These are phyloP conservation scores for Ceratobasidium sp. DNA, from an alignment of 1,284 basidiomycete genomes.

Conservation along the genomic window DNA sequence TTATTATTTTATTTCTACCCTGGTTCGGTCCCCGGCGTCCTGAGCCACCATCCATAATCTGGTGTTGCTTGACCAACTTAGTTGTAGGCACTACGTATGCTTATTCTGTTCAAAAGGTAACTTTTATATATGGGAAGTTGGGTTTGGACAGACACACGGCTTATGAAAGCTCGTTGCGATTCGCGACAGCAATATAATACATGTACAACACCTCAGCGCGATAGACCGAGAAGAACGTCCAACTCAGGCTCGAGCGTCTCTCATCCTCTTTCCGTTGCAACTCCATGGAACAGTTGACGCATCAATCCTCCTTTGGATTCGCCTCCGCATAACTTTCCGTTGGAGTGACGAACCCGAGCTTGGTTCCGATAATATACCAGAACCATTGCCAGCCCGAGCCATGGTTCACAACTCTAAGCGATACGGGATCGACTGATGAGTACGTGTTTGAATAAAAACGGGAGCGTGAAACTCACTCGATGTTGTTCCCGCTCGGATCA, in stretches of 20 bases:
- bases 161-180: background rate
- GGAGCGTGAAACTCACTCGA: conserved; percentile 30
- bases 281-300: background rate
- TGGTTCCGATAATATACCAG: conserved; percentile 29
- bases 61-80: too few relatives aligned
- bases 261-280: background rate
- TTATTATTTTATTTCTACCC: too few relatives aligned
- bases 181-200: background rate
- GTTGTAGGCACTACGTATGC: too few relatives aligned
- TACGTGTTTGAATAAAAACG: too few relatives aligned
- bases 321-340: background rate
- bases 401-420: conserved; percentile 30
- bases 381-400: conserved; percentile 38
- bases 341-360: conserved; percentile 24
- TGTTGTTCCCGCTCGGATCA: conserved; percentile 36
- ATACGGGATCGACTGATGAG: background rate
- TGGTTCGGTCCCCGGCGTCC: too few relatives aligned
- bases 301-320: background rate
- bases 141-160: too few relatives aligned
- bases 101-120: too few relatives aligned
- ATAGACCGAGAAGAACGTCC: background rate
- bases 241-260: too few relatives aligned
- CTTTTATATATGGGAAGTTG: too few relatives aligned
- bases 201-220: background rate
- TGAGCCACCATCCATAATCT: too few relatives aligned